phyloP scores from a whole-genome alignment of 2,329 filamentous ascomycete species.

The Calcarisporium arbuscula region DNA sequence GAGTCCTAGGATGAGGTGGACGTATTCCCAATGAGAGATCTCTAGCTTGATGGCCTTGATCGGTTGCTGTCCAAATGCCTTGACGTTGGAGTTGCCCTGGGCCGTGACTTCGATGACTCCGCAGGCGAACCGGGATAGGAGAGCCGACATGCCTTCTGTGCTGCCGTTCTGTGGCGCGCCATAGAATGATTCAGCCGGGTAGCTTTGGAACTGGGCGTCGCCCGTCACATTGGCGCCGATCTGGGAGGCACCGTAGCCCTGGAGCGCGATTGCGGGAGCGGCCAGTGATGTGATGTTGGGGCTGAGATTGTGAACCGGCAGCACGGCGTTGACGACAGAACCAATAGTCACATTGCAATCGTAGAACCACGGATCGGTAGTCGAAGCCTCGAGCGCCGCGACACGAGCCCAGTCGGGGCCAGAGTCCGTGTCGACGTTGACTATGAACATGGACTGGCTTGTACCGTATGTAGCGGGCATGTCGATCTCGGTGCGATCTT shows the following conservation, averaged over 20 bases:
- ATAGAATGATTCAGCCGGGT: constrained; percentile 33
- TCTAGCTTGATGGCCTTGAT: constrained; percentile 23
- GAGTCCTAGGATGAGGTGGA: constrained; percentile 25
- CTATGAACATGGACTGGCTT: constrained; percentile 31
- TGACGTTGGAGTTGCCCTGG: constrained; percentile 19
- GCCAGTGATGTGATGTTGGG: constrained; percentile 26
- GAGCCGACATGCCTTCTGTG: constrained; percentile 24
- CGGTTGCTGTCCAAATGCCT: constrained; percentile 21
- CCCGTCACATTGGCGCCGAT: constrained; percentile 16
- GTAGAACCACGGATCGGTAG: constrained; percentile 32
- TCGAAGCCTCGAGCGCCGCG: constrained; percentile 31
- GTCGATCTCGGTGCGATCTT: constrained; percentile 14
- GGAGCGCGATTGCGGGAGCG: constrained; percentile 31
- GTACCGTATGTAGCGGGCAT: constrained; percentile 22
- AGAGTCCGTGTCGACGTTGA: constrained; percentile 17
- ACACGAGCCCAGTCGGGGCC: constrained; percentile 21
- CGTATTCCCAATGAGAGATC: constrained; percentile 23
- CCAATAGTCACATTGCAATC: constrained; percentile 30
- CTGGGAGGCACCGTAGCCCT: constrained; percentile 26
- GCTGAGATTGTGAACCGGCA: constrained; percentile 29
- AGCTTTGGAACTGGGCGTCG: constrained; percentile 29
- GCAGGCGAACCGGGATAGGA: constrained; percentile 28
- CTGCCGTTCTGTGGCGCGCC: constrained; percentile 26
- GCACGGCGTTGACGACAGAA: constrained; percentile 24
- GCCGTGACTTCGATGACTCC: constrained; percentile 28